These are phyloP conservation scores for Adansonia grandidieri DNA, from an alignment of 441 rosid species.

Conservation along the genomic window DNA sequence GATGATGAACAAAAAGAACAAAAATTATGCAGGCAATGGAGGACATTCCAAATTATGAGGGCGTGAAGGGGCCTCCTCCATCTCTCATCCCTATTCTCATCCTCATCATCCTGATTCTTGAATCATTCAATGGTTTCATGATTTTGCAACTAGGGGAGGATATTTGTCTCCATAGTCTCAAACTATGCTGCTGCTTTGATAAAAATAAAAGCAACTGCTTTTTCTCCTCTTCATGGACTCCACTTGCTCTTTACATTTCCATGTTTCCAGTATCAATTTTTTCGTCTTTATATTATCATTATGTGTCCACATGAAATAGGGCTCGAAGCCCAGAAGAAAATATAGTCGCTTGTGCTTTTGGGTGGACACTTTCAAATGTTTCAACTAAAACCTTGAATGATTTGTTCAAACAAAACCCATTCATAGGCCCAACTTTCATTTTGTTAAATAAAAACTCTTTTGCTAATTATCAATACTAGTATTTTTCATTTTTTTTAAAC, in stretches of 20 bases:
- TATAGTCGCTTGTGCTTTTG: neutral
- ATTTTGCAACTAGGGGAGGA: neutral
- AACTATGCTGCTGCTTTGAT: neutral
- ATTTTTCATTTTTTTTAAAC: too few relatives aligned
- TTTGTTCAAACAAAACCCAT: neutral
- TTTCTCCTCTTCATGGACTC: neutral
- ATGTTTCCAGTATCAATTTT: neutral
- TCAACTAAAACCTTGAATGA: neutral
- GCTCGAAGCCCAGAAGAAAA: neutral
- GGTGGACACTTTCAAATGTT: neutral
- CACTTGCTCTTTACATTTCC: neutral
- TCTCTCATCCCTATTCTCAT: neutral
- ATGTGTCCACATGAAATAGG: neutral
- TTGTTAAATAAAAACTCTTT: too few relatives aligned
- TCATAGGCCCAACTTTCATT: neutral
- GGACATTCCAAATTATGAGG: slow-evolving; percentile 22
- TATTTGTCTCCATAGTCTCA: neutral
- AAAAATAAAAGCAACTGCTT: too few relatives aligned
- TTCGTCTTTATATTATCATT: neutral
- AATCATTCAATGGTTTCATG: neutral
- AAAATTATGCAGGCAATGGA: slow-evolving; percentile 23
- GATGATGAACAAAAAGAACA: neutral
- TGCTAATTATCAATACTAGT: too few relatives aligned
- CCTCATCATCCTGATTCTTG: neutral
- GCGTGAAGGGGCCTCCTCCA: neutral